Evolutionary conservation across 176 grass and related monocot genomes (phyloP).

Genomic region (Carex cristatella): DNA sequence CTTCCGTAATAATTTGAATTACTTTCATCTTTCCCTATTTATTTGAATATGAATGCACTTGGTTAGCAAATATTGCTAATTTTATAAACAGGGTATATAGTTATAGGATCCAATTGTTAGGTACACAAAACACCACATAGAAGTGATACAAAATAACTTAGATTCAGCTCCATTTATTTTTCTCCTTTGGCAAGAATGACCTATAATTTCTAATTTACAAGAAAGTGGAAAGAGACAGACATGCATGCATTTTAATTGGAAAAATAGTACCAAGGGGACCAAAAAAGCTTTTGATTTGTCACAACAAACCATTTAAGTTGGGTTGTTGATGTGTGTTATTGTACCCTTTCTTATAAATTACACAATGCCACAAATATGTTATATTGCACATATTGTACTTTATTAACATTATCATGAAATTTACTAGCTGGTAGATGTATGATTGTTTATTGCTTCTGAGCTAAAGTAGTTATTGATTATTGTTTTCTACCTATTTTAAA

Average conservation of each 20-base stretch:
- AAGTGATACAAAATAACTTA: neutral
- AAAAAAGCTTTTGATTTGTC: constrained; percentile 19
- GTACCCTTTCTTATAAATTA: neutral
- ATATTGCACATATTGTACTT: neutral
- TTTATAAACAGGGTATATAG: neutral
- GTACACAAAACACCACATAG: neutral
- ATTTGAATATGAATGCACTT: no score
- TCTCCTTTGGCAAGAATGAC: neutral
- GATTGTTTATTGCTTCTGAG: neutral
- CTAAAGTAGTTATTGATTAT: neutral
- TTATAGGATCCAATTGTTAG: neutral
- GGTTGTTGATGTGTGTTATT: constrained; percentile 1
- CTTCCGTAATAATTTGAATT: neutral
- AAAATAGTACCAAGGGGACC: constrained; percentile 21
- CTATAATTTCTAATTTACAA: neutral
- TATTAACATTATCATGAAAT: neutral
- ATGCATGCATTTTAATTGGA: constrained; percentile 1
- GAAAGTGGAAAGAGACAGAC: neutral
- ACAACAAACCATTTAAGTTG: neutral
- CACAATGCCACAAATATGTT: neutral
- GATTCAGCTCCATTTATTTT: neutral
- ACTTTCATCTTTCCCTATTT: neutral
- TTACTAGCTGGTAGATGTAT: neutral
- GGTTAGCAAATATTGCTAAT: neutral
- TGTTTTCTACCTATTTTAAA: neutral